Evolutionary conservation across 2,329 filamentous ascomycete species (phyloP), one percentile per base, ranked within the genome.

Genomic region (Xylaria sp.): DNA sequence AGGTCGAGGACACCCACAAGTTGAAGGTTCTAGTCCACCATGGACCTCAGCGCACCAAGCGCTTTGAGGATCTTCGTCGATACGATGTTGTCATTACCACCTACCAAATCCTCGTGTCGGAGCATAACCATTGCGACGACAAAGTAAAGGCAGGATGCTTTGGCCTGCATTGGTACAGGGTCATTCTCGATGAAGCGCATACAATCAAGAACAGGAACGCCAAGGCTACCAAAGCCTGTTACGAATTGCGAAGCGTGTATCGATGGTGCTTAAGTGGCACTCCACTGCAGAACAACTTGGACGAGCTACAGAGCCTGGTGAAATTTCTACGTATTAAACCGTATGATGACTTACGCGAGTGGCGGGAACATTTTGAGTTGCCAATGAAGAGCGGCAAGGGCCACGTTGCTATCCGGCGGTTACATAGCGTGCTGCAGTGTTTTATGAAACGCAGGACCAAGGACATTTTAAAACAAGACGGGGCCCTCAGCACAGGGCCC

Each of bases 361-460:
- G 96, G 95, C 94, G 95, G 73, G 91, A 94, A 18, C 91, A 97
- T 66, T 99, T 99, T 67, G 94, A 94, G 61, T 83, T 87, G 52
- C 96, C 96, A 0, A 89, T 99, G 87, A 97, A 95, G 82, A 93
- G 92, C 69, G 94, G 94, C 8, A 91, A 92, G 68, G 96, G 95
- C 12, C 92, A 94, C 62, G 87, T 98, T 66, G 95, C 96, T 18
- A 97, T 99, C 78, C 88, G 90, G 59, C 89, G 96, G 52, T 83
- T 99, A 36, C 94, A 97, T 73, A 89, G 91, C 65, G 89, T 97
- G 69, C 83, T 99, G 4, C 91, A 92, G 63, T 95, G 94, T 63
- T 97, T 97, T 82, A 99, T 99, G 96, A 97, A 98, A 83, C 90
- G 96, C n/a, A 90, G 96, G 48, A 98, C 94, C 9, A 99, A 99